phyloP scores from a whole-genome alignment of 2,329 filamentous ascomycete genomes.

The Colletotrichum sp. region DNA sequence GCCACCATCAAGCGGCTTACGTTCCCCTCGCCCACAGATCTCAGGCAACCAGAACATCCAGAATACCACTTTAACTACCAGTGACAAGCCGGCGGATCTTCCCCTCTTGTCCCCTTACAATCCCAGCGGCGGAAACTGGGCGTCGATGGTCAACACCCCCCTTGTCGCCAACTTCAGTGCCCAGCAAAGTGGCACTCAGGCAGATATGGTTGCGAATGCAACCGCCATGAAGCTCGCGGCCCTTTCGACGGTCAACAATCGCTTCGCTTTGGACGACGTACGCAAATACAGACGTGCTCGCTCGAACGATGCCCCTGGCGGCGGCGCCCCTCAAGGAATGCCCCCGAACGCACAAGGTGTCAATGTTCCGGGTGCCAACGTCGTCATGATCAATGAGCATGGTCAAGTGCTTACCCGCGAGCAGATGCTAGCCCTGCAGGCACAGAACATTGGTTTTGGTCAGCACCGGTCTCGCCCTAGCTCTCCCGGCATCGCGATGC shows the following conservation, averaged over 20 bases:
- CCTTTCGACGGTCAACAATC: slow-evolving; percentile 96
- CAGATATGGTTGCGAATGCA: slow-evolving; percentile 98
- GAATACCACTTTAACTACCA: slow-evolving; percentile 79
- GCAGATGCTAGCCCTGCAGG: slow-evolving; percentile 82
- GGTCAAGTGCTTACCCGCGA: slow-evolving; percentile 87
- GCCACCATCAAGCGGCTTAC: slow-evolving; percentile 72
- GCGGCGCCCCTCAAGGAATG: slow-evolving; percentile 8
- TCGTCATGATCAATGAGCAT: slow-evolving; percentile 94
- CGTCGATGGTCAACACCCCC: slow-evolving; percentile 97
- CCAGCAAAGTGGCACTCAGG: slow-evolving; percentile 68
- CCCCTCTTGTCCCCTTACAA: slow-evolving; percentile 86
- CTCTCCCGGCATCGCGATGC: slow-evolving; percentile 87
- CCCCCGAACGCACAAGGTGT: slow-evolving; percentile 51
- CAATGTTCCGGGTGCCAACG: slow-evolving; percentile 73
- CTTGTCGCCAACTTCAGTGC: slow-evolving; percentile 86
- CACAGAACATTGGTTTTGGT: slow-evolving; percentile 63
- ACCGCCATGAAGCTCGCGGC: slow-evolving; percentile 99
- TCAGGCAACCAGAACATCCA: slow-evolving; percentile 75
- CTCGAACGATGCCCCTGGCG: slow-evolving; percentile 79
- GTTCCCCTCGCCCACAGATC: slow-evolving; percentile 79
- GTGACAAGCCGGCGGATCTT: slow-evolving; percentile 73
- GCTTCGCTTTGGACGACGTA: slow-evolving; percentile 94
- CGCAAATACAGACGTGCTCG: slow-evolving; percentile 93
- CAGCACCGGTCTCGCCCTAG: slow-evolving; percentile 83
- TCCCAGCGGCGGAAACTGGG: slow-evolving; percentile 89